Evolutionary conservation across 257 asterid species (phyloP).

Genomic region (Cinchona pubescens): DNA sequence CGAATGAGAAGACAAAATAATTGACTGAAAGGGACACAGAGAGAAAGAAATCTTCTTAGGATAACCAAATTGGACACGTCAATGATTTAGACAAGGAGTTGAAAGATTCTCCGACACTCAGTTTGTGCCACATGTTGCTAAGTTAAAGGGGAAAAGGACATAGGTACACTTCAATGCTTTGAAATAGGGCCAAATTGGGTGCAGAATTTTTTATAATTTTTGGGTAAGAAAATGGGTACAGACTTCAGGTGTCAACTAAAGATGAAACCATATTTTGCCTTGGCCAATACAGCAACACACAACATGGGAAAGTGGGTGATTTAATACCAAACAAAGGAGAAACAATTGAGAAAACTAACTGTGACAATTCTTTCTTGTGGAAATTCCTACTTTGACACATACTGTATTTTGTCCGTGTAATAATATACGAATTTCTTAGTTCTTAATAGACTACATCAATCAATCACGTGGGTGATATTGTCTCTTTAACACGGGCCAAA

Average conservation of each 20-base stretch:
- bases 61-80: conserved; percentile 37
- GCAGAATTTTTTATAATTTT: too few species aligned
- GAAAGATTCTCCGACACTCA: conserved; percentile 38
- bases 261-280: background rate
- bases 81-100: conserved; percentile 28
- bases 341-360: background rate
- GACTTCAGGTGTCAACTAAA: conserved; percentile 15
- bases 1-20: background rate
- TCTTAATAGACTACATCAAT: too few species aligned
- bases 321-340: too few species aligned
- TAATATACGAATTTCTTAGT: too few species aligned
- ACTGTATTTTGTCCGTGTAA: too few species aligned
- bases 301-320: background rate
- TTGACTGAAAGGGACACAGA: conserved; percentile 13
- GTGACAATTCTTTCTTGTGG: too few species aligned
- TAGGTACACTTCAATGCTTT: background rate
- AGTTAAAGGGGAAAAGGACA: conserved; percentile 9
- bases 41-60: conserved; percentile 19
- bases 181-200: conserved; percentile 11
- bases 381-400: too few species aligned
- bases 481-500: too few species aligned
- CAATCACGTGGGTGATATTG: too few species aligned
- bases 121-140: conserved; percentile 32
- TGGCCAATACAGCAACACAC: background rate
- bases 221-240: background rate